Evolutionary conservation across 2,329 filamentous ascomycete species (phyloP).

Genomic region (Cadophora sp.): DNA sequence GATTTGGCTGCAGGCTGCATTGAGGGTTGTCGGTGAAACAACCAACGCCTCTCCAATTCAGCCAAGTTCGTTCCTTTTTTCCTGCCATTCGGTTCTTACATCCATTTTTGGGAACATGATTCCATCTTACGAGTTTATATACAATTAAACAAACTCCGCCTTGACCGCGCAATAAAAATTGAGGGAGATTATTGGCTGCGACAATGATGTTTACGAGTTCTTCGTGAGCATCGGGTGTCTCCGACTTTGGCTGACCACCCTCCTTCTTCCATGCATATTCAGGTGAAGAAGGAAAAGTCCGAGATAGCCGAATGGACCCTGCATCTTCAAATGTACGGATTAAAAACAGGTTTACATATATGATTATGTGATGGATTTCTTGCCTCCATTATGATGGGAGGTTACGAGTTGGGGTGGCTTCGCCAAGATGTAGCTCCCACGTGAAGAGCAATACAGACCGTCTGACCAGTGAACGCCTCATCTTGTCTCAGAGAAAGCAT

Average conservation of each 20-base stretch:
- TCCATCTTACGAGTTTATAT: not conserved
- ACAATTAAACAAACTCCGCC: not conserved
- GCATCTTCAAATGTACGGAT: not conserved
- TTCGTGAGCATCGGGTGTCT: not conserved
- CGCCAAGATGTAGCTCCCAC: not conserved
- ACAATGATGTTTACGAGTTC: not conserved
- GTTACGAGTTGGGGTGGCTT: constrained; percentile 14
- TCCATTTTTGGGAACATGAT: not conserved
- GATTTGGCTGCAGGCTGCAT: not conserved
- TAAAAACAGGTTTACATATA: constrained; percentile 1
- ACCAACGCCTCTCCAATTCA: not conserved
- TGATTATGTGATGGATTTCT: constrained; percentile 1
- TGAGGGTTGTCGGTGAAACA: not conserved
- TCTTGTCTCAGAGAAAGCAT: constrained; percentile 5
- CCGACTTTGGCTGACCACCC: constrained; percentile 6
- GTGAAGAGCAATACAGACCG: not conserved
- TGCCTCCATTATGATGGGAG: not conserved
- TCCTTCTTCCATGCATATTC: not conserved
- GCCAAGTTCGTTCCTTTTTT: not conserved
- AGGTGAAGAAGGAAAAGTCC: not conserved
- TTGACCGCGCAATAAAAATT: not conserved
- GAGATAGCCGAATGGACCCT: constrained; percentile 12
- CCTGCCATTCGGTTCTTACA: not conserved
- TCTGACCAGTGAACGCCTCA: constrained; percentile 3
- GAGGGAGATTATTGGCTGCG: not conserved